Evolutionary conservation across 2,329 filamentous ascomycete species (phyloP).

Genomic region (Colletotrichum navitas): DNA sequence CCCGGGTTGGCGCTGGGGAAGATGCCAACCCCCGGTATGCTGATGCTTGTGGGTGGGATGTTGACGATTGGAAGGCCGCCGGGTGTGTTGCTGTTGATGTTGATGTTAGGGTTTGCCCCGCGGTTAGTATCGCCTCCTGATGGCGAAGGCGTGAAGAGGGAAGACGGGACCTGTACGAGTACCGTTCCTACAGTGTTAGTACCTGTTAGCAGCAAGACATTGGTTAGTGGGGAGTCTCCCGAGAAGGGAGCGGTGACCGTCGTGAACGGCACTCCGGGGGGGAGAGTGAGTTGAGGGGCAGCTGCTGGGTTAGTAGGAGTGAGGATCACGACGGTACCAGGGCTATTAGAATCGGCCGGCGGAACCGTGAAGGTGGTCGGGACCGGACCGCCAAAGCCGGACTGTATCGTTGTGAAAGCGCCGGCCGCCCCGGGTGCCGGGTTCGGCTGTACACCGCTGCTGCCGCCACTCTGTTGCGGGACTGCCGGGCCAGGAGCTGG

Average conservation of each 20-base stretch:
- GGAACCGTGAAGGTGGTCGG: slow-evolving; percentile 36
- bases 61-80: neutral
- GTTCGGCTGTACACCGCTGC: too few species aligned
- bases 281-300: slow-evolving; percentile 7
- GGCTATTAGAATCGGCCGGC: neutral
- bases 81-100: too few species aligned
- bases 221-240: neutral
- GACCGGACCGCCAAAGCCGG: slow-evolving; percentile 21
- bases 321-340: slow-evolving; percentile 32
- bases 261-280: slow-evolving; percentile 25
- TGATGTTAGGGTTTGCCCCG: neutral
- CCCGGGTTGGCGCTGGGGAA: neutral
- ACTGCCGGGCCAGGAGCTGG: neutral
- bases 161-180: slow-evolving; percentile 28
- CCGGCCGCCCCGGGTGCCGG: neutral
- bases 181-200: slow-evolving; percentile 26
- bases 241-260: slow-evolving; percentile 11
- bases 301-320: slow-evolving; percentile 36
- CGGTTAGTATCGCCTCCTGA: neutral
- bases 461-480: neutral
- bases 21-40: neutral
- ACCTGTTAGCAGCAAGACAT: slow-evolving; percentile 15
- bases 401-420: slow-evolving; percentile 32
- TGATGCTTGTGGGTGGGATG: neutral
- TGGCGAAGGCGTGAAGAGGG: slow-evolving; percentile 18